Evolutionary conservation across 768 basidiomycete genomes (phyloP), one percentile per base, ranked within the genome.

Genomic region (Naganishia friedmannii): DNA sequence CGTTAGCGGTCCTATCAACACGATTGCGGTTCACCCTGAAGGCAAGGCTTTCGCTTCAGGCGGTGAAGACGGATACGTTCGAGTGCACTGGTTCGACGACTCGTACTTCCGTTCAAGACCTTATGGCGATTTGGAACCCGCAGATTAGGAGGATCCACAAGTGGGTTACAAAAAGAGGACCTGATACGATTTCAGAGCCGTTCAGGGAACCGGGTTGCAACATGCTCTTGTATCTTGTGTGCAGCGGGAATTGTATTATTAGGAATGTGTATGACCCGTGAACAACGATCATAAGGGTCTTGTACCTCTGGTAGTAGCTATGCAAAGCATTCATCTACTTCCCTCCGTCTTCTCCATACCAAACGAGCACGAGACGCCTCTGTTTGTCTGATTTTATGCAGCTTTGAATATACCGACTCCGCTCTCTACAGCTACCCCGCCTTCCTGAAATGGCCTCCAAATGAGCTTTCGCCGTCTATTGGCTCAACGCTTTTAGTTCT

Each of bases 1-100:
- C 39, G 54, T 2, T 48, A 79, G 77, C 71, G 79, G 79, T 53
- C 79, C 73, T 34, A 71, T 73, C 29, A 76, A 70, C 75, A 98
- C 93, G 3, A 89, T 99, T 72, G 94, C 94, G 37, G 88, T 93
- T 1, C 92, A 96, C 76, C 95, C 96, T 15, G 84, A 86, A 54
- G 93, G 94, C 23, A 90, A 87, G 39, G 86, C 85, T 51, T 99
- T 93, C 79, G 91, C 95, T 17, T 94, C 93, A 0, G 96, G 96
- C 58, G 90, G 93, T 78, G 96, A 99, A 83, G 96, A 98, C 77
- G 95, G 94, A 54, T 97, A 91, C 72, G 78, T 82, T 60, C 69
- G 81, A 46, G 75, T 81, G 29, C 80, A 81, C 72, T 82, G 80
- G 82, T 96, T 90, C 77, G 95, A 99, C 78, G 93, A 96, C 72